Evolutionary conservation across 352 stramenopile species (phyloP), one percentile per base, ranked within the genome.

Genomic region (Globisporangium solare): DNA sequence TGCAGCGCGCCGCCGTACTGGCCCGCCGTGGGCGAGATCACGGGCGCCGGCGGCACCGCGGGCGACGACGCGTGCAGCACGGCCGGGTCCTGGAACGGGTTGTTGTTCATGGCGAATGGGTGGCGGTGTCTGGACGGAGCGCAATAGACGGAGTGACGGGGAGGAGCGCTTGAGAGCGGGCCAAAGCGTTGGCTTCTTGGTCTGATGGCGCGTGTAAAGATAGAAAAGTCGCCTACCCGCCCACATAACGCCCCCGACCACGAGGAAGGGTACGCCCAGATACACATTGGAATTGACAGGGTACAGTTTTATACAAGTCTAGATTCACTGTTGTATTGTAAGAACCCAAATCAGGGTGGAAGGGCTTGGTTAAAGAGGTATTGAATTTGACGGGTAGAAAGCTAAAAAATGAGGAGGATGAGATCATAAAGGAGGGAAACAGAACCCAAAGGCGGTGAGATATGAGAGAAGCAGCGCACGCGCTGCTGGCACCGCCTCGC

Each of bases 61-160:
- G 68, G 61, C 2, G 70, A 67, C 43, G 73, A 68, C 27, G 69
- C 63, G 21, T 61, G 63, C 40, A 79, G 53, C 57, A 83, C 70
- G 8, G 73, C 75, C 13, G 73, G 69, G 55, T 83, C 68, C 47
- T 70, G 58, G 63, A 70, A 67, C 47, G 63, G 62, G 48, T 69
- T 69, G 51, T 47, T 64, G 56, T 61, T 69, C 62, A 69, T 69
- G 10, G n/a, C 5, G 12, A 11, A 7, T 15, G 17, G 41, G 20
- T 39, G 15, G 27, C n/a, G n/a, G 7, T 12, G 20, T 27, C 10
- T 31, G 24, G 12, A 43, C 39, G 39, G 39, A 43, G 39, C 39
- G 39, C 39, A 43, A 43, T 43, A 43, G 32, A 31, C 22, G 18
- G 17, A 31, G 6, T 12, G 42, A 22, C 15, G 54, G 31, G 21